phyloP scores from a whole-genome alignment of 83 land plant genomes.

The Picea abies region DNA sequence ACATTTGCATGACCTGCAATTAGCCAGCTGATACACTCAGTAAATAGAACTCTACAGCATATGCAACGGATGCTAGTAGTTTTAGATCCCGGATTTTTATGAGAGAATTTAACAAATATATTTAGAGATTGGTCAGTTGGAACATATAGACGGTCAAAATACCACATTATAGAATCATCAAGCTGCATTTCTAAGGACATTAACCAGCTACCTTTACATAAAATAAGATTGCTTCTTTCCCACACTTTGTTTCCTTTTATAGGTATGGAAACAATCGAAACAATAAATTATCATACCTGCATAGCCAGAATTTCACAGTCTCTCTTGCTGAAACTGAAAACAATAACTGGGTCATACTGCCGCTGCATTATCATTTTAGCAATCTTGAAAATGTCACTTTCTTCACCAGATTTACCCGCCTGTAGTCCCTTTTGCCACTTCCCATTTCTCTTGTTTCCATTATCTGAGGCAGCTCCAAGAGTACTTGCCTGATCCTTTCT shows the following conservation, averaged over 20 bases:
- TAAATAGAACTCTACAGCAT: neutral
- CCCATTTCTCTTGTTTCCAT: no score
- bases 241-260: neutral
- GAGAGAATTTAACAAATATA: neutral
- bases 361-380: no score
- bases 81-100: neutral
- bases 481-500: no score
- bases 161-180: neutral
- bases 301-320: slow-evolving; percentile 96
- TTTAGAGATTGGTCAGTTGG: neutral
- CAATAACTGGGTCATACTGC: no score
- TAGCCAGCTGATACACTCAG: neutral
- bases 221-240: neutral
- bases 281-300: slow-evolving; percentile 62
- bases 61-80: neutral
- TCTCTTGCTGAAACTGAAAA: no score
- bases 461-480: no score
- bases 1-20: neutral
- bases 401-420: no score
- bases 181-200: neutral
- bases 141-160: neutral
- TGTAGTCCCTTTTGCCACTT: no score
- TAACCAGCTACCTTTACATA: neutral
- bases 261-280: neutral
- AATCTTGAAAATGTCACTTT: no score